These are phyloP conservation scores for Aegilops longissima DNA, from an alignment of 176 grass and related monocot genomes.

Conservation along the genomic window DNA sequence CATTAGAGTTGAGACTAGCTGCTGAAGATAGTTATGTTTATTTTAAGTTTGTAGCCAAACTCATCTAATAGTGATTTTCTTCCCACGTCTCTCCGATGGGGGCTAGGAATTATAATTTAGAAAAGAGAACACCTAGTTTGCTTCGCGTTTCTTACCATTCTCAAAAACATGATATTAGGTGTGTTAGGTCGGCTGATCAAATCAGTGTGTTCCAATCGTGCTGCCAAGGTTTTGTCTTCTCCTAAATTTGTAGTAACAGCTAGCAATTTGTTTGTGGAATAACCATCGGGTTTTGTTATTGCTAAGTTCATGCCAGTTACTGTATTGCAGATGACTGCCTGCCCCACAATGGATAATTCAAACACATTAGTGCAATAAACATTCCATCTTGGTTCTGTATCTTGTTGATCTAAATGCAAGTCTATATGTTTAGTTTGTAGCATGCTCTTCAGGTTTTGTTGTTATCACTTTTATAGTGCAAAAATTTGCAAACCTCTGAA, in stretches of 20 bases:
- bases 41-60: neutral
- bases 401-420: slow-evolving; percentile 8
- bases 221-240: neutral
- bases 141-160: neutral
- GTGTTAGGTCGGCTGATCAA: neutral
- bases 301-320: neutral
- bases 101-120: neutral
- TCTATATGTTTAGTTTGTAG: neutral
- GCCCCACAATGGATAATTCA: slow-evolving; percentile 13
- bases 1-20: neutral
- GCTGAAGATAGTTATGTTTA: neutral
- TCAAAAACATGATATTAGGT: neutral
- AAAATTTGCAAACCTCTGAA: slow-evolving; percentile 11
- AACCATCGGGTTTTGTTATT: neutral
- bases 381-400: neutral
- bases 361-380: neutral
- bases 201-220: neutral
- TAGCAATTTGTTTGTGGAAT: neutral
- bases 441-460: slow-evolving; percentile 22
- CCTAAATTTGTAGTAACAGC: neutral
- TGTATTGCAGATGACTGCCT: neutral
- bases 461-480: slow-evolving; percentile 7
- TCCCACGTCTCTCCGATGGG: neutral
- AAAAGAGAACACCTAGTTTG: neutral
- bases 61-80: neutral